These are phyloP conservation scores for Lipomyces orientalis DNA, from an alignment of 805 yeast species.

Conservation along the genomic window DNA sequence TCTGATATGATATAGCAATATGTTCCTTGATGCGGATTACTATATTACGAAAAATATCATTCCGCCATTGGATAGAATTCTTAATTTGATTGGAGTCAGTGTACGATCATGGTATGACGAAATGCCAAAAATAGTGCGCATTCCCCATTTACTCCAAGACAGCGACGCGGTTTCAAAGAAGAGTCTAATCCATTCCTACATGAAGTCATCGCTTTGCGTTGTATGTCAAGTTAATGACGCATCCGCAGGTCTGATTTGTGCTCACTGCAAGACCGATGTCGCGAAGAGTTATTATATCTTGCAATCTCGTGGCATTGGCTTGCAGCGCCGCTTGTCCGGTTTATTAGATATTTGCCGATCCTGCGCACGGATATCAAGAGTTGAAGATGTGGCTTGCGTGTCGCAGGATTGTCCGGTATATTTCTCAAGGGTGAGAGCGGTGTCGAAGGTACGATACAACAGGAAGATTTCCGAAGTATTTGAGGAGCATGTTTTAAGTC, in stretches of 20 bases:
- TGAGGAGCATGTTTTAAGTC: conserved; percentile 7
- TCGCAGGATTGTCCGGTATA: conserved; percentile 71
- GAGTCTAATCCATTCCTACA: conserved; percentile 26
- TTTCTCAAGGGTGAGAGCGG: conserved; percentile 57
- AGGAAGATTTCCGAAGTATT: neutral
- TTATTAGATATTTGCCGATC: conserved; percentile 42
- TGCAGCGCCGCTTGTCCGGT: conserved; percentile 34
- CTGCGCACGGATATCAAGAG: conserved; percentile 44
- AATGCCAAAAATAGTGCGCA: conserved; percentile 56
- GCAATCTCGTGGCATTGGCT: conserved; percentile 26
- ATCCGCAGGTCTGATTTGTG: conserved; percentile 32
- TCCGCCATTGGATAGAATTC: conserved; percentile 87
- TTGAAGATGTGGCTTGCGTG: conserved; percentile 52
- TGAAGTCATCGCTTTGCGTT: conserved; percentile 31
- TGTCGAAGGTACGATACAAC: conserved; percentile 11
- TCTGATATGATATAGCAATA: conserved; percentile 11
- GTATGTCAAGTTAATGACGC: conserved; percentile 21
- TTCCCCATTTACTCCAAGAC: conserved; percentile 15
- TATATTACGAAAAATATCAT: conserved; percentile 82
- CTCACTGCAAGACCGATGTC: conserved; percentile 25
- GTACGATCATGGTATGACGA: conserved; percentile 75
- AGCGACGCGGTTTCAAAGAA: conserved; percentile 1
- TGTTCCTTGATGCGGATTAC: conserved; percentile 77
- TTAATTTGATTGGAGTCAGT: conserved; percentile 83
- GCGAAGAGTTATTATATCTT: conserved; percentile 24